Percentiles rank a stretch among this genome's conserved stretches.
These are phyloP conservation scores for Zygosaccharomyces pseudobailii DNA, from an alignment of 1,139 yeast genomes.

Conservation along the genomic window DNA sequence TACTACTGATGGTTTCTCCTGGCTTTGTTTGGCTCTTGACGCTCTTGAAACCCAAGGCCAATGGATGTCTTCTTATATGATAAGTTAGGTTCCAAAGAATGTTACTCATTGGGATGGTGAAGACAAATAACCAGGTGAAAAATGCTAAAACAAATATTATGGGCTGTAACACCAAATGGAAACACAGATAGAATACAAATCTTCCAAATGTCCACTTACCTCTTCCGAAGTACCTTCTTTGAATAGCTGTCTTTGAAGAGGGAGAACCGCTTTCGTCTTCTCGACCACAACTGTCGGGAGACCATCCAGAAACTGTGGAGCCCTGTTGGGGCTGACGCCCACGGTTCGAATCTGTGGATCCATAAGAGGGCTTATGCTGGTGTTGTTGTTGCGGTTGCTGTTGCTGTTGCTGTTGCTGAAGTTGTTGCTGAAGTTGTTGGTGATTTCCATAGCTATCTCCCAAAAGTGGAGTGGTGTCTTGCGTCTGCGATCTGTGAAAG, in stretches of 20 bases:
- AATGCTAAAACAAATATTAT: slow-evolving; percentile 51
- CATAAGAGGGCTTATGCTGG: slow-evolving; percentile 24
- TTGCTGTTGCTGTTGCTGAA: neutral
- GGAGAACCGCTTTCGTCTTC: neutral
- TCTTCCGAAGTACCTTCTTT: slow-evolving; percentile 76
- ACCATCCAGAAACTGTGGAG: neutral
- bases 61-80: slow-evolving; percentile 85
- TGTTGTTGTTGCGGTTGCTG: slow-evolving; percentile 9
- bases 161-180: slow-evolving; percentile 69
- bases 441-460: neutral
- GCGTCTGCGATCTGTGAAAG: slow-evolving; percentile 33
- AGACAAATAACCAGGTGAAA: slow-evolving; percentile 76
- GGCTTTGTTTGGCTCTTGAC: slow-evolving; percentile 25
- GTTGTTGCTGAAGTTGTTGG: neutral
- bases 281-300: slow-evolving; percentile 1
- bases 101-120: slow-evolving; percentile 92
- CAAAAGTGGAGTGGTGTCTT: slow-evolving; percentile 8
- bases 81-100: slow-evolving; percentile 60
- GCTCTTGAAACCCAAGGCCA: slow-evolving; percentile 46
- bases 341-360: slow-evolving; percentile 22
- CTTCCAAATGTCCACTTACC: slow-evolving; percentile 91
- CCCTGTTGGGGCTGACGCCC: slow-evolving; percentile 3
- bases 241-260: slow-evolving; percentile 37
- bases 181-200: slow-evolving; percentile 67
- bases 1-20: slow-evolving; percentile 12